phyloP scores from a whole-genome alignment of 306 rosid genomes.

The Echinosophora koreensis region DNA sequence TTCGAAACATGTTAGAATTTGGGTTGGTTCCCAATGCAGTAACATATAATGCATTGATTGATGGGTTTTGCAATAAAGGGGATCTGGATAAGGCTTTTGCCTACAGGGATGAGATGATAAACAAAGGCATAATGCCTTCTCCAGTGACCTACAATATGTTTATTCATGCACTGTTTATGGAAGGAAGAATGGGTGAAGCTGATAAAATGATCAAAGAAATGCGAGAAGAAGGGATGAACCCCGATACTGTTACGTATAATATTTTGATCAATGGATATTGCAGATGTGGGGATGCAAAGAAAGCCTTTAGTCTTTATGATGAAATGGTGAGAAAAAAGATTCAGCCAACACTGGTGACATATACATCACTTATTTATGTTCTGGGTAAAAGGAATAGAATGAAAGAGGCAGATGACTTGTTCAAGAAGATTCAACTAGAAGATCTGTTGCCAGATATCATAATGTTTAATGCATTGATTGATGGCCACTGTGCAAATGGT shows the following conservation, averaged over 20 bases:
- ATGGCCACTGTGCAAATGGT: conserved; percentile 78
- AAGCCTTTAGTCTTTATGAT: conserved; percentile 69
- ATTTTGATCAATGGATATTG: conserved; percentile 83
- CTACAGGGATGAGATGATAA: conserved; percentile 72
- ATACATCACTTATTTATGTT: conserved; percentile 78
- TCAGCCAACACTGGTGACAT: conserved; percentile 70
- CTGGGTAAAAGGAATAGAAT: conserved; percentile 71
- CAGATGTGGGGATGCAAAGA: conserved; percentile 72
- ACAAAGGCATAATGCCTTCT: conserved; percentile 66
- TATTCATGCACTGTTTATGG: conserved; percentile 84
- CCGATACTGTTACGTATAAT: conserved; percentile 79
- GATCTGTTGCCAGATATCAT: conserved; percentile 74
- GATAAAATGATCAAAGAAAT: conserved; percentile 68
- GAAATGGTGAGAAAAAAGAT: conserved; percentile 67
- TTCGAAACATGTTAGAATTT: conserved; percentile 59
- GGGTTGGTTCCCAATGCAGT: conserved; percentile 72
- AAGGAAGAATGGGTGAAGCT: conserved; percentile 66
- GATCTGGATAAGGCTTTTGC: conserved; percentile 73
- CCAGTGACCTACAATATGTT: conserved; percentile 77
- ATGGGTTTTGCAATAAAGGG: conserved; percentile 78
- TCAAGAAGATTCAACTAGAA: conserved; percentile 58
- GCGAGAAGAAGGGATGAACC: conserved; percentile 65
- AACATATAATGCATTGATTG: conserved; percentile 79
- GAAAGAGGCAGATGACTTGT: conserved; percentile 77
- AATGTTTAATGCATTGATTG: conserved; percentile 81